phyloP scores from a whole-genome alignment of 192 early-diverging fungal species.

The Coemansia erecta region DNA sequence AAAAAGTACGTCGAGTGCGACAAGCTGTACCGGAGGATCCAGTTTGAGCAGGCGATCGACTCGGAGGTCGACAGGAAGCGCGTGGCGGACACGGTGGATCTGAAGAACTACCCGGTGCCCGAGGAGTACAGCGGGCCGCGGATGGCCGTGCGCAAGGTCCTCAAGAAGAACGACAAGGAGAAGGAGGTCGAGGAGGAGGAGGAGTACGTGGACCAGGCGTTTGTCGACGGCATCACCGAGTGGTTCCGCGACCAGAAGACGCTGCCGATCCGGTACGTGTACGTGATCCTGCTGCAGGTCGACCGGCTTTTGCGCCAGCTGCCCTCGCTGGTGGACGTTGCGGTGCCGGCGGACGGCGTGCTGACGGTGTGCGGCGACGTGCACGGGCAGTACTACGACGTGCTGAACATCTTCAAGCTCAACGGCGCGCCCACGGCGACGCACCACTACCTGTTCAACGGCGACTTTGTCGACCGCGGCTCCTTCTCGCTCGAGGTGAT shows the following conservation, averaged over 20 bases:
- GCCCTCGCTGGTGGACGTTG: conserved; percentile 82
- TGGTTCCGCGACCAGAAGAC: conserved; percentile 86
- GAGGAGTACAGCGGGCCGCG: conserved; percentile 84
- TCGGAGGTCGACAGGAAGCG: conserved; percentile 44
- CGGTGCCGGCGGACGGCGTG: conserved; percentile 64
- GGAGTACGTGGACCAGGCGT: conserved; percentile 71
- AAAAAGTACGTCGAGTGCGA: conserved; percentile 83
- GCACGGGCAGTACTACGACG: conserved; percentile 98
- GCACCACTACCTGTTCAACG: conserved; percentile 92
- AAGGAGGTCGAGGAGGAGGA: conserved; percentile 54
- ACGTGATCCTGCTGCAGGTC: conserved; percentile 75
- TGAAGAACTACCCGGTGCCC: conserved; percentile 58
- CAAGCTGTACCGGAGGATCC: conserved; percentile 80
- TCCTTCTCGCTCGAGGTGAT: conserved; percentile 98
- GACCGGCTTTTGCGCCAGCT: conserved; percentile 72
- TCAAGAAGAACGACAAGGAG: conserved; percentile 3
- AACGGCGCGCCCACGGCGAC: conserved; percentile 85
- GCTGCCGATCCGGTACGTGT: conserved; percentile 87
- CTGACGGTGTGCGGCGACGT: conserved; percentile 98
- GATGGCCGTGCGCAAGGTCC: conserved; percentile 45
- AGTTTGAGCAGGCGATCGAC: conserved; percentile 93
- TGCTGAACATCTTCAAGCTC: conserved; percentile 90
- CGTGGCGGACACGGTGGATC: conserved; percentile 53
- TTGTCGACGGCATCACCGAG: conserved; percentile 74
- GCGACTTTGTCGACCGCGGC: conserved; percentile 99